Percentiles rank a stretch among this genome's conserved stretches.
These are phyloP conservation scores for Coprinellus micaceus DNA, from an alignment of 768 basidiomycete species.

Conservation along the genomic window DNA sequence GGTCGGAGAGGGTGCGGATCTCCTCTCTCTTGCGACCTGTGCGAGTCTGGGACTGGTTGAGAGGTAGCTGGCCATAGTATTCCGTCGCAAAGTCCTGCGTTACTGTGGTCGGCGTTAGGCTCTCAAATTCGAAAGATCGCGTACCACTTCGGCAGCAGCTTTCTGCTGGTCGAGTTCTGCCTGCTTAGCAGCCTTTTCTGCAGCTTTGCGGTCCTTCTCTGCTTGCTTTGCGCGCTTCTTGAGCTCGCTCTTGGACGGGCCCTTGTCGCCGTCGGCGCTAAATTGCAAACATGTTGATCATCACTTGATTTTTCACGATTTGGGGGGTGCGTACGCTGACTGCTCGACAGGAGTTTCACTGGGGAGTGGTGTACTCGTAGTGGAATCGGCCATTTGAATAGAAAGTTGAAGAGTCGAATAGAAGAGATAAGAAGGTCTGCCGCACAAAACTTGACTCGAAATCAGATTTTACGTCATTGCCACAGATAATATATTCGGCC, in stretches of 20 bases:
- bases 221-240: slow-evolving; percentile 91
- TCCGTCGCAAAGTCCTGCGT: slow-evolving; percentile 76
- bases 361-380: slow-evolving; percentile 15
- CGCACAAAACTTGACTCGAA: not conserved
- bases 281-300: not conserved
- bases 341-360: slow-evolving; percentile 18
- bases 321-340: slow-evolving; percentile 17
- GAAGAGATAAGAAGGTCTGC: too few relatives aligned
- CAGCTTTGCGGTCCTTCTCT: slow-evolving; percentile 86
- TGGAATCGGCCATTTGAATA: slow-evolving; percentile 28
- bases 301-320: not conserved
- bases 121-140: too few relatives aligned
- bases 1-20: slow-evolving; percentile 60
- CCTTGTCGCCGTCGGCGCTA: slow-evolving; percentile 29
- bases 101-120: too few relatives aligned
- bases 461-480: slow-evolving; percentile 6
- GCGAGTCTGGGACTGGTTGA: slow-evolving; percentile 89
- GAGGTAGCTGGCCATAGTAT: slow-evolving; percentile 83
- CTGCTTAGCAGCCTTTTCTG: slow-evolving; percentile 79
- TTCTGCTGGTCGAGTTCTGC: slow-evolving; percentile 67
- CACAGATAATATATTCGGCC: slow-evolving; percentile 9
- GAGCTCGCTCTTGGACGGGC: slow-evolving; percentile 80
- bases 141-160: slow-evolving; percentile 61
- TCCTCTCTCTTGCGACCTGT: slow-evolving; percentile 55
- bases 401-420: not conserved